These are phyloP conservation scores for Plectosphaerella plurivora DNA, from an alignment of 2,329 filamentous ascomycete genomes.

Conservation along the genomic window DNA sequence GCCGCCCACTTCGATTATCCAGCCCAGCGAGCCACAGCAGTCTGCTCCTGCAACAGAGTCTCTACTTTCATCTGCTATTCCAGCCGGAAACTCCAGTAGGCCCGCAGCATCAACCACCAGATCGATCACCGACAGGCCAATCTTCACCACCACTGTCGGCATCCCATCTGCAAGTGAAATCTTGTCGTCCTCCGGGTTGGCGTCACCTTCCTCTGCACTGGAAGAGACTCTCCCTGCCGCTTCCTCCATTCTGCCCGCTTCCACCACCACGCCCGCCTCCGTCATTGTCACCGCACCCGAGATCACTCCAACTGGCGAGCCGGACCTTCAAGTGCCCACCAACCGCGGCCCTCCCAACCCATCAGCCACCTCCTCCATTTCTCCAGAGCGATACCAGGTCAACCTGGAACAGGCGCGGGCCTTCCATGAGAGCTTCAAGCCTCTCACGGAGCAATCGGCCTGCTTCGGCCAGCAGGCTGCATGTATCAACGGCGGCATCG, in stretches of 20 bases:
- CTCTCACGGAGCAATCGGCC: constrained; percentile 37
- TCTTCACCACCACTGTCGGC: neutral
- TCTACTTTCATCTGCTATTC: no score
- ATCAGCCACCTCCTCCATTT: constrained; percentile 32
- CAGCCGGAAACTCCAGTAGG: neutral
- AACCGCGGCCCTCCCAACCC: constrained; percentile 26
- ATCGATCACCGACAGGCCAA: neutral
- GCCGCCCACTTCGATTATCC: no score
- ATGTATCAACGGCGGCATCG: constrained; percentile 46
- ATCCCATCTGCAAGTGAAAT: neutral
- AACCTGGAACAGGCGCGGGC: constrained; percentile 39
- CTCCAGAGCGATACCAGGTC: constrained; percentile 33
- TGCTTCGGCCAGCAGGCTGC: constrained; percentile 44
- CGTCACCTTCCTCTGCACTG: constrained; percentile 5
- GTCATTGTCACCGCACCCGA: neutral
- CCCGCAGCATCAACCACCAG: neutral
- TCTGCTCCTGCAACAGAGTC: no score
- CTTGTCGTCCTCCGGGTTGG: neutral
- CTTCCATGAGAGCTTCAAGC: constrained; percentile 44
- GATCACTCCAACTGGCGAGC: constrained; percentile 24
- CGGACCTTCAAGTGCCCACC: constrained; percentile 37
- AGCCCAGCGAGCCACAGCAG: no score
- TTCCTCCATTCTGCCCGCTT: neutral
- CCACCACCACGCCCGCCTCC: neutral
- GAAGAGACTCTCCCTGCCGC: neutral